Evolutionary conservation across 441 rosid genomes (phyloP), one percentile per base, ranked within the genome.

Genomic region (Corymbia citriodora): DNA sequence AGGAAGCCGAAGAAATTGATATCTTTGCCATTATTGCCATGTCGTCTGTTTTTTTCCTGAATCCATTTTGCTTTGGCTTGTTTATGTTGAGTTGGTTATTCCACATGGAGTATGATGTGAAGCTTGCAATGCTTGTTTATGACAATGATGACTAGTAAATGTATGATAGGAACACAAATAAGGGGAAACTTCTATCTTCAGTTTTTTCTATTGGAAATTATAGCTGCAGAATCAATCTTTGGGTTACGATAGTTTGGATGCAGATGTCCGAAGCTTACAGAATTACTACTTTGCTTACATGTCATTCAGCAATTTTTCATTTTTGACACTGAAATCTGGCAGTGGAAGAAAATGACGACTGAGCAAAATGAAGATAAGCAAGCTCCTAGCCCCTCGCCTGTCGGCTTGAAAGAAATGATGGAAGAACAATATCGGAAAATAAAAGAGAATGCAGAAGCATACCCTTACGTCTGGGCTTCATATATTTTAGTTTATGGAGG

Each of bases 391-490:
- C 88, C 92, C 49, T 92, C 93, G 12, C 92, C 95, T 27, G 88
- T 91, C 88, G 91, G 95, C 55, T 90, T 95, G 52, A 87, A 57
- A 21, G 95, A 93, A 91, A 91, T 89, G 89, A 94, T 96, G 50
- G 96, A 94, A 85, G 95, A 93, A 57, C 95, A 90, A 53, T 98
- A 96, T 93, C 90, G 89, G 91, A 95, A 96, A 91, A 93, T 96
- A 68, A 96, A 93, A 91, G 98, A 97, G 93, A 93, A 98, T 50
- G 98, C 98, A 2, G 98, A 97, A 93, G 94, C 97, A 74, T 98
- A 96, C 88, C 99, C 99, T 10, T 97, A 95, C 23, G 99, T 96
- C 49, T 98, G 99, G 99, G 99, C 94, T 87, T 98, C 99, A 1
- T 98, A 97, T 79, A 94, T 93, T 14, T 92, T 96, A 88, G 99